These are phyloP conservation scores for Aspergillus kassunensis DNA, from an alignment of 495 filamentous ascomycete species.

Conservation along the genomic window DNA sequence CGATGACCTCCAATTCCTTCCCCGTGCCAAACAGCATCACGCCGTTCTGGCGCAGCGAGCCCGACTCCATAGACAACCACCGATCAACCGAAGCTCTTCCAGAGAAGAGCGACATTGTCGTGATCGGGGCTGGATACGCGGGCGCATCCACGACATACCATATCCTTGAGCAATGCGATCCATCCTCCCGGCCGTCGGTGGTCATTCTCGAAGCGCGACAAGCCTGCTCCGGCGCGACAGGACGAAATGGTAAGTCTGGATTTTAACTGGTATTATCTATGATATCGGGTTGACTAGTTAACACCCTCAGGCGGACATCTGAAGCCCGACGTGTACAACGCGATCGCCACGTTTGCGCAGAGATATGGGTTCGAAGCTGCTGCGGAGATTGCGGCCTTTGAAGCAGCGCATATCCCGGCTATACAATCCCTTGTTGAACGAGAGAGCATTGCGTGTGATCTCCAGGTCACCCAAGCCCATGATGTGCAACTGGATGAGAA, in stretches of 20 bases:
- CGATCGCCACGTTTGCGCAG: slow-evolving; percentile 17
- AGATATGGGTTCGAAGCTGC: slow-evolving; percentile 31
- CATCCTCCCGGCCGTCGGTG: slow-evolving; percentile 26
- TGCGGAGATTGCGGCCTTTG: slow-evolving; percentile 32
- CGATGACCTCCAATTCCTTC: slow-evolving; percentile 11
- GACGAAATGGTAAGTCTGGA: slow-evolving; percentile 49
- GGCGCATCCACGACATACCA: background rate
- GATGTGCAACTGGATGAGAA: slow-evolving; percentile 26
- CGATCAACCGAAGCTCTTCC: background rate
- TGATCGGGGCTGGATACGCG: background rate
- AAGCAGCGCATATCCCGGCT: slow-evolving; percentile 24
- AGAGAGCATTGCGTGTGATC: slow-evolving; percentile 32
- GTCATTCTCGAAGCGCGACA: slow-evolving; percentile 79
- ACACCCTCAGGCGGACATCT: slow-evolving; percentile 27
- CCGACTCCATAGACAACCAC: background rate
- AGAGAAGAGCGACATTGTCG: background rate
- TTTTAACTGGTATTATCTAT: too few species aligned
- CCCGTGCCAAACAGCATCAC: slow-evolving; percentile 49
- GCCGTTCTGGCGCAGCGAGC: background rate
- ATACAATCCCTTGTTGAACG: slow-evolving; percentile 25
- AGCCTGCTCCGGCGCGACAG: slow-evolving; percentile 79
- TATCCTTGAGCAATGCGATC: background rate
- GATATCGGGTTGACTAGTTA: too few species aligned
- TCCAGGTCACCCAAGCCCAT: slow-evolving; percentile 21
- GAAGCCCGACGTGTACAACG: slow-evolving; percentile 33